A percentile compares a stretch with the other conserved stretches of the same genome.
Evolutionary conservation across 148 eudicot genomes (phyloP).

Genomic region (Gaultheria prostrata): DNA sequence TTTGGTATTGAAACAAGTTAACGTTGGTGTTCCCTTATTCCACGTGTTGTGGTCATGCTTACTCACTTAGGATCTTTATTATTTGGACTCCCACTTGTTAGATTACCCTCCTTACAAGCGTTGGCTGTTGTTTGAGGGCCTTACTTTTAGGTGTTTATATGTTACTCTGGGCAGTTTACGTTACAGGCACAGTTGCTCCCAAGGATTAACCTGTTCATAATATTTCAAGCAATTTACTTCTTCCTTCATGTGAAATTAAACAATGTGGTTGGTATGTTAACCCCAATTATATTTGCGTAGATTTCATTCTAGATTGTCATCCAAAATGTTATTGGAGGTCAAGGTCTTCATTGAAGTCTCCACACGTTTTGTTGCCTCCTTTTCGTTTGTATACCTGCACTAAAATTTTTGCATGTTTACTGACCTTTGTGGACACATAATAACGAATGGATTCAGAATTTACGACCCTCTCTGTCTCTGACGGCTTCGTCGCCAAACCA

Average conservation of each 20-base stretch:
- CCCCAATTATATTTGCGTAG: neutral
- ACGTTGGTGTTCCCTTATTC: neutral
- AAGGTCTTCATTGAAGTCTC: neutral
- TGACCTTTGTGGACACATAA: neutral
- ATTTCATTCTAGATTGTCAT: neutral
- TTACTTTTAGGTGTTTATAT: neutral
- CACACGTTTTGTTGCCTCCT: neutral
- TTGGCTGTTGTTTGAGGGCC: neutral
- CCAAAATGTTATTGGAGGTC: neutral
- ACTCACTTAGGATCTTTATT: neutral
- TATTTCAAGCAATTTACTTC: neutral
- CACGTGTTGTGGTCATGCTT: neutral
- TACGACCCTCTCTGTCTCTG: neutral
- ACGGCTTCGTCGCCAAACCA: neutral
- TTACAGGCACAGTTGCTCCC: neutral
- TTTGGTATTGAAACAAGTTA: neutral
- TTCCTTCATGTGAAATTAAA: neutral
- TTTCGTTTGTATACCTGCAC: neutral
- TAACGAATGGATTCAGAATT: neutral
- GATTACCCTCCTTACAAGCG: neutral
- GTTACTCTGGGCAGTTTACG: neutral
- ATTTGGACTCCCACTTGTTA: neutral
- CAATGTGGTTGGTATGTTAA: neutral
- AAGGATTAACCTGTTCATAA: neutral
- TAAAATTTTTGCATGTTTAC: neutral